Evolutionary conservation across 805 yeast genomes (phyloP), one percentile per base, ranked within the genome.

Genomic region (Cyberlindnera euphorbiae): DNA sequence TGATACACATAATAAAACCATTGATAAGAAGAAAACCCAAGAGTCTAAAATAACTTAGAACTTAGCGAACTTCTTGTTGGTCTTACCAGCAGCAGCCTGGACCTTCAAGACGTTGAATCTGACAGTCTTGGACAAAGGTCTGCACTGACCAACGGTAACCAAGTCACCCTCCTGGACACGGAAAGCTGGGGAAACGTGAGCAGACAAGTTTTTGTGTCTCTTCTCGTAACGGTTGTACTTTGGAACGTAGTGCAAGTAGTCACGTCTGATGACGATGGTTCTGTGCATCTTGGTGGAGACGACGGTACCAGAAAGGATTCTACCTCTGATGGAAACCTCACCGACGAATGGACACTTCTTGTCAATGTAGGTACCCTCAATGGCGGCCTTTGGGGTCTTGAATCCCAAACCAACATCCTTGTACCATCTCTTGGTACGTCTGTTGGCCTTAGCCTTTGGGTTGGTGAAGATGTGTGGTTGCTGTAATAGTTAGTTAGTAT

Each of bases 271-370:
- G 71, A 93, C 83, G 77, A 93, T 84, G 64, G 99, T 93, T 81
- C 99, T 93, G 94, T 93, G 98, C 98, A 93, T 93, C 81, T 93
- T 93, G 82, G 98, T 89, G 65, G 98, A 93, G 59, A 93, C 96
- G 75, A 93, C 99, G 67, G 95, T 85, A 76, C 99, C 99, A 60
- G 96, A 82, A 71, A 93, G 83, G 70, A 93, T 93, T 79, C 86
- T 89, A 79, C 99, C 99, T 79, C 99, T 88, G 84, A 93, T 93
- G 58, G 97, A 89, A 60, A 93, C 82, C 58, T 71, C 73, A 74
- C 98, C 98, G 60, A 79, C 84, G 79, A 93, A 93, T 71, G 99
- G 99, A 78, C 99, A 93, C 79, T 93, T 93, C 88, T 93, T 93
- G 89, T 83, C 98, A 67, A 93, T 89, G 94, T 93, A 93, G 63